phyloP scores from a whole-genome alignment of 2,329 filamentous ascomycete genomes.

The Fusarium sterilihyphosum region DNA sequence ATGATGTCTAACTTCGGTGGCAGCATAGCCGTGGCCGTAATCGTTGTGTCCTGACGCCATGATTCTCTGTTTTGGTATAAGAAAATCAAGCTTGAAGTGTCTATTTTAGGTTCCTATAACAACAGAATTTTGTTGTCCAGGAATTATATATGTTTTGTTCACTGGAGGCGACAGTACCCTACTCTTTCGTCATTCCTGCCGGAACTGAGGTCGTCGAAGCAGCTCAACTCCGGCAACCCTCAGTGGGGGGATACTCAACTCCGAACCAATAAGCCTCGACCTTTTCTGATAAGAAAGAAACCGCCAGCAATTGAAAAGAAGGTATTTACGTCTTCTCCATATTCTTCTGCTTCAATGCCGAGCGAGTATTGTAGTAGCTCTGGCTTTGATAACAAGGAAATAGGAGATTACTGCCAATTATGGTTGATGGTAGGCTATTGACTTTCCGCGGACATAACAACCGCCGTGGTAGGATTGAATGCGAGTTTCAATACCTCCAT shows the following conservation, averaged over 20 bases:
- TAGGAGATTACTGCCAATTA: neutral
- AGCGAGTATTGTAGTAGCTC: neutral
- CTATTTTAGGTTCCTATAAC: neutral
- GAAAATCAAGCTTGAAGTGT: neutral
- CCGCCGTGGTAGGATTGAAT: neutral
- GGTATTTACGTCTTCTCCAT: neutral
- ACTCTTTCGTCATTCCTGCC: neutral
- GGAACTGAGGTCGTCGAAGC: constrained; percentile 3
- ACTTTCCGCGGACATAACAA: neutral
- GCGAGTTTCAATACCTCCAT: neutral
- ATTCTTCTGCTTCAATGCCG: neutral
- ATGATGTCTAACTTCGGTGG: constrained; percentile 44
- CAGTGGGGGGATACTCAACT: neutral
- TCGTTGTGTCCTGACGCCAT: constrained; percentile 40
- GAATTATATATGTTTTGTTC: neutral
- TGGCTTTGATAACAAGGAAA: neutral
- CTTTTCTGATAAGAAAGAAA: neutral
- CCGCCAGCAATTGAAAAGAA: neutral
- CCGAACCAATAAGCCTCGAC: neutral
- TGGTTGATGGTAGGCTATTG: neutral
- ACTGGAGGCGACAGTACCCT: neutral
- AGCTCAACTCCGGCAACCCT: constrained; percentile 5
- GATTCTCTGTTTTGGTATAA: neutral
- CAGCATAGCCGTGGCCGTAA: constrained; percentile 42
- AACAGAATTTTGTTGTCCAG: neutral